Evolutionary conservation across 257 asterid species (phyloP), one percentile per base, ranked within the genome.

Genomic region (Rubia yunnanensis): DNA sequence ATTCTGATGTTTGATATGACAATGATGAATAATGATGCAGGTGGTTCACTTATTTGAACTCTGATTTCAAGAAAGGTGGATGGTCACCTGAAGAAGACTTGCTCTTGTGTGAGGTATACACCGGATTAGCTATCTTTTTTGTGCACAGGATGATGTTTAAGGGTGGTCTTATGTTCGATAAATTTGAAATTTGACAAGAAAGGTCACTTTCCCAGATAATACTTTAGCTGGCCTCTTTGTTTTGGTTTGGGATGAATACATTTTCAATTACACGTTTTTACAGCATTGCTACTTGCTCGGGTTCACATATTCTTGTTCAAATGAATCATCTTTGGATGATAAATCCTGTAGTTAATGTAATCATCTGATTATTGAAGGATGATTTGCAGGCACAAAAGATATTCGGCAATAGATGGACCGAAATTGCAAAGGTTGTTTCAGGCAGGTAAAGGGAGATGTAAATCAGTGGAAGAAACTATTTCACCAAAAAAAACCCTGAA

Each of bases 61-160:
- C 99, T 60, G 99, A 90, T 79, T 94, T 94, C 88, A 94, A 94
- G 95, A 94, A 84, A 83, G 99, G 99, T 41, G 99, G 98, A 69
- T 94, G 99, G 99, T 86, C 98, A 23, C 96, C 98, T 34, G 99
- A 94, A 81, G 99, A 94, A 80, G 99, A 94, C 67, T 72, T 88
- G 88, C 92, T 94, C 69, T 79, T 94, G 48, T 94, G 99, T 65
- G 95, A 94, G 99, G 99, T 94, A 78, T 48, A 56, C 17, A 72
- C 30, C 55, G 4, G 61, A 53, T 57, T 49, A 70, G 44, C 63
- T 39, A 57, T 30, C 30, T 72, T 46, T 14, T 0, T 35, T 34
- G 10, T n/a, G 44, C 28, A 57, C 28, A 24, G 9, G 39, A 10
- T 72, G 44, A 46, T 17, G 32, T 41, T 24, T 6, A 0, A 44